These are phyloP conservation scores for Hypoxylon sp. DNA, from an alignment of 2,329 filamentous ascomycete genomes.

Conservation along the genomic window DNA sequence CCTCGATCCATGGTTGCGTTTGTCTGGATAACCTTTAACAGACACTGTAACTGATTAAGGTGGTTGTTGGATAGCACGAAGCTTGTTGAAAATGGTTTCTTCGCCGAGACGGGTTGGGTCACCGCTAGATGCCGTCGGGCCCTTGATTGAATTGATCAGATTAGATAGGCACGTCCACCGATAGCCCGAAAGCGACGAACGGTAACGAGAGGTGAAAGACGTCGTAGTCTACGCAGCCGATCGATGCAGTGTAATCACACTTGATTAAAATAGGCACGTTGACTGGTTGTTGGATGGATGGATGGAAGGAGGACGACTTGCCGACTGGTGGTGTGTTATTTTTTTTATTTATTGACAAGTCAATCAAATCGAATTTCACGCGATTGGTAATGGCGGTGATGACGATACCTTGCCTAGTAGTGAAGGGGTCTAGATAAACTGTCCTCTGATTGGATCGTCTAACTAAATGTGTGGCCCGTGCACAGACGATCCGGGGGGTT, in stretches of 20 bases:
- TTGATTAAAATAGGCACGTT: constrained; percentile 16
- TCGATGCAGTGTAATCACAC: not conserved
- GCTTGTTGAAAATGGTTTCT: not conserved
- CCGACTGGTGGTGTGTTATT: constrained; percentile 14
- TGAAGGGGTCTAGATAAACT: constrained; percentile 14
- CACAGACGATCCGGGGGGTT: not conserved
- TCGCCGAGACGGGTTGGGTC: constrained; percentile 6
- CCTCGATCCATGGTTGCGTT: constrained; percentile 42
- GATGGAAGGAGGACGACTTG: constrained; percentile 3
- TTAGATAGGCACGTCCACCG: constrained; percentile 18
- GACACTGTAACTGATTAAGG: not conserved
- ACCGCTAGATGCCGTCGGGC: constrained; percentile 5
- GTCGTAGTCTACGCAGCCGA: not conserved
- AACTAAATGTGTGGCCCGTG: constrained; percentile 6
- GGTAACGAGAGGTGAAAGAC: constrained; percentile 3
- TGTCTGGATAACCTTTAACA: constrained; percentile 6
- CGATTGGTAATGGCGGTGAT: constrained; percentile 45
- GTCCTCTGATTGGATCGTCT: constrained; percentile 7
- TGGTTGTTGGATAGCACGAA: constrained; percentile 5
- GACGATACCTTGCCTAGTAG: constrained; percentile 34
- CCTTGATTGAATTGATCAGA: constrained; percentile 9
- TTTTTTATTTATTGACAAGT: constrained; percentile 41
- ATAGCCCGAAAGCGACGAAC: constrained; percentile 17
- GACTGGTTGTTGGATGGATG: constrained; percentile 6
- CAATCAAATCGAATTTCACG: constrained; percentile 30